A percentile compares a stretch with the other conserved stretches of the same genome.
Evolutionary conservation across 305 asterid species (phyloP).

Genomic region (Solanum hybrid): DNA sequence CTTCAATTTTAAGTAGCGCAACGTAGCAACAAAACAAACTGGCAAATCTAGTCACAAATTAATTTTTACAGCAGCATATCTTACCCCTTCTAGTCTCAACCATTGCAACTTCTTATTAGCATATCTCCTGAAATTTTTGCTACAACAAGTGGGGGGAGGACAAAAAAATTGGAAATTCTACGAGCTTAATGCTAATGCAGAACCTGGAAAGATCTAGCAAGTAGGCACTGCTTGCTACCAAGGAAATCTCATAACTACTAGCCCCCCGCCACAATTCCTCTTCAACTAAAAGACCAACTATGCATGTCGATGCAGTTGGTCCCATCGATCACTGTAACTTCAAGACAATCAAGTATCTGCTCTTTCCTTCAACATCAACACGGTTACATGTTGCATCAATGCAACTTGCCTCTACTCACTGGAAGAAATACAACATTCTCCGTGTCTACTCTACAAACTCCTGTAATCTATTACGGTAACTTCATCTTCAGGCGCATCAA

Average conservation of each 20-base stretch:
- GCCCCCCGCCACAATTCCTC: neutral
- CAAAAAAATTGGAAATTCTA: neutral
- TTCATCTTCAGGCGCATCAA: conserved; percentile 99
- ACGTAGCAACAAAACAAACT: neutral
- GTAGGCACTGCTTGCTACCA: neutral
- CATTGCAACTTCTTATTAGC: neutral
- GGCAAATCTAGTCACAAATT: neutral
- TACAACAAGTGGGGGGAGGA: neutral
- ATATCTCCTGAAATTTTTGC: neutral
- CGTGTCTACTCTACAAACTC: conserved; percentile 49
- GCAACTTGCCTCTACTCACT: neutral
- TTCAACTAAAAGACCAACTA: neutral
- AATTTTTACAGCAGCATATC: neutral
- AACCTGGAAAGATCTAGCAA: neutral
- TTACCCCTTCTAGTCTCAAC: neutral
- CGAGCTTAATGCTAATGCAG: neutral
- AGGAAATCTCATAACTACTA: neutral
- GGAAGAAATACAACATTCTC: neutral
- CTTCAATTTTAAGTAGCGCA: neutral
- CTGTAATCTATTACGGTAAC: conserved; percentile 95
- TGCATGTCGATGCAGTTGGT: neutral
- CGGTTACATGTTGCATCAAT: neutral
- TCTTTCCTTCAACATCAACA: neutral
- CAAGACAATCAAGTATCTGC: neutral
- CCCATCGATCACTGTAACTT: neutral